phyloP scores from a whole-genome alignment of 805 yeast genomes.

The Ogataea glucozyma region DNA sequence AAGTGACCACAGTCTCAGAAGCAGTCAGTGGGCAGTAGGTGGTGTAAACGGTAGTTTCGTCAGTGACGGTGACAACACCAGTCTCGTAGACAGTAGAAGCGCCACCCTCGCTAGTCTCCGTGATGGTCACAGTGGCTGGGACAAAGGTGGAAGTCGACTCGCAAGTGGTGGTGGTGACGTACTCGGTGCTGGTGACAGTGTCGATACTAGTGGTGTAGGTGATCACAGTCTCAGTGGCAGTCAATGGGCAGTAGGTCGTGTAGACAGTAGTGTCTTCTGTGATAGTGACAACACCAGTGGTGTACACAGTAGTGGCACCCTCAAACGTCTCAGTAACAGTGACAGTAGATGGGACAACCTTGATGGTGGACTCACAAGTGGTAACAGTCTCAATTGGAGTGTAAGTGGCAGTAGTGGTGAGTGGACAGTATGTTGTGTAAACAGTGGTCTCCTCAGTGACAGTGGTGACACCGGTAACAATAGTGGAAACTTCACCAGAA shows the following conservation, averaged over 20 bases:
- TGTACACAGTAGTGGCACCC: conserved; percentile 19
- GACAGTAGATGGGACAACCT: conserved; percentile 16
- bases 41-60: conserved; percentile 9
- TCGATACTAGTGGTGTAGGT: conserved; percentile 20
- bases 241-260: conserved; percentile 40
- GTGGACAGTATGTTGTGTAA: conserved; percentile 40
- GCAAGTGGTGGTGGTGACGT: conserved; percentile 16
- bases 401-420: conserved; percentile 22
- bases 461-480: conserved; percentile 30
- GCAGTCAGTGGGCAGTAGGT: conserved; percentile 14
- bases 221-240: conserved; percentile 14
- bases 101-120: conserved; percentile 21
- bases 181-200: conserved; percentile 15
- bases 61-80: conserved; percentile 24
- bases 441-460: conserved; percentile 28
- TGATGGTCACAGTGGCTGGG: conserved; percentile 19
- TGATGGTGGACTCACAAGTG: conserved; percentile 12
- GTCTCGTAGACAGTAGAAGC: conserved; percentile 18
- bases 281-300: conserved; percentile 17
- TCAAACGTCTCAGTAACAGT: conserved; percentile 25
- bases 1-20: conserved; percentile 11
- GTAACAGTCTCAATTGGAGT: conserved; percentile 21
- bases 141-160: conserved; percentile 13
- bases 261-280: conserved; percentile 22
- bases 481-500: conserved; percentile 24